Evolutionary conservation across 176 grass and related monocot species (phyloP), one percentile per base, ranked within the genome.

Genomic region (Ensete ventricosum): DNA sequence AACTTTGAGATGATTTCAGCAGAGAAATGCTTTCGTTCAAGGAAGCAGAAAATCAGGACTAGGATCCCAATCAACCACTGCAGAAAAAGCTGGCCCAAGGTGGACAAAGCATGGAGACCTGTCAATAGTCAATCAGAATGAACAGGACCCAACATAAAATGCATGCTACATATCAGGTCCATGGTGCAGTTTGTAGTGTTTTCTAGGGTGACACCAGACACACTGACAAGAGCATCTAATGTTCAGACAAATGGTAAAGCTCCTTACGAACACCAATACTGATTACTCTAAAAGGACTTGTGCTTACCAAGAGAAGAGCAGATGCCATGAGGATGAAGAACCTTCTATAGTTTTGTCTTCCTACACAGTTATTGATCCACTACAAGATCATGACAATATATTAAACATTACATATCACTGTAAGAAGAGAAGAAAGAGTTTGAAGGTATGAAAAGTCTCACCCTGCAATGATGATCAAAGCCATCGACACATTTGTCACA

Each of bases 341-440:
- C 17, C 88, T 87, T 80, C 72, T 89, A 72, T 98, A 98, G 75
- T 98, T 98, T 81, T 82, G 87, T 85, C 89, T 91, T 58, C 95
- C 95, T 71, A 98, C 87, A 83, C 95, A 98, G 77, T 98, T 98
- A 81, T 98, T 98, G 70, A 98, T 88, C 95, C 95, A 98, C 95
- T 98, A 76, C 11, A 55, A 69, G 77, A 81, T 53, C 67, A 74
- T 26, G 68, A 22, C 49, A 75, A 60, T 14, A 55, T 17, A 27
- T 9, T 70, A 1, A 70, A 48, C 22, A 70, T 52, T 9, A 14
- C 43, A 70, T 20, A 70, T 55, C 50, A 55, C 14, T 9, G 17
- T 55, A 34, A 55, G 23, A 12, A 29, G 10, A 53, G 2, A 24
- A 27, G 12, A 26, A 57, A 29, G 24, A 17, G 21, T 78, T 34